phyloP scores from a whole-genome alignment of 163 green algal species.

The Scenedesmus sp. region DNA sequence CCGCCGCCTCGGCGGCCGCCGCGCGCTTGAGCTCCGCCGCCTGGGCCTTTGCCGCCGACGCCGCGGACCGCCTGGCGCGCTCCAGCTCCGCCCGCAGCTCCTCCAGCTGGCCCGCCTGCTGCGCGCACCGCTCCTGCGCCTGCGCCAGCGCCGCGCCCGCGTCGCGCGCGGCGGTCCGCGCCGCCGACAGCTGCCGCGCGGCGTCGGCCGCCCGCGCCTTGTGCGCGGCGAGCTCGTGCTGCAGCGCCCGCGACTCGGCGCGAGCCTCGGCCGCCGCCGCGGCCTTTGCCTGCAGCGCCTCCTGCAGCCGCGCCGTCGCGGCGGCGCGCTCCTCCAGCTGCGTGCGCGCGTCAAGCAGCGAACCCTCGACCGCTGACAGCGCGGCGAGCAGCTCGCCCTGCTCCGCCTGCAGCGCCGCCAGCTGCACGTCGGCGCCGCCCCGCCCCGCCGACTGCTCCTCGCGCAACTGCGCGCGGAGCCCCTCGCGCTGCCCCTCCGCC shows the following conservation, averaged over 20 bases:
- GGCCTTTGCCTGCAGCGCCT: not conserved
- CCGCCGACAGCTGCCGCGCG: constrained; percentile 34
- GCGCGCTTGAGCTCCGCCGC: constrained; percentile 11
- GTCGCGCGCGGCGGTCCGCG: constrained; percentile 7
- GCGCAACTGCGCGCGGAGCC: not conserved
- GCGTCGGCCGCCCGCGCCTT: constrained; percentile 11
- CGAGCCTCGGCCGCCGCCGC: not conserved
- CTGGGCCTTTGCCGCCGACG: constrained; percentile 18
- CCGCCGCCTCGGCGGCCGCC: constrained; percentile 23
- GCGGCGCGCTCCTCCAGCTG: not conserved
- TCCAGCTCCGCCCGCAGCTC: constrained; percentile 20
- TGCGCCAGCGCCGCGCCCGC: not conserved
- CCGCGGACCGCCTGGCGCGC: not conserved
- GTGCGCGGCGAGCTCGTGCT: constrained; percentile 9
- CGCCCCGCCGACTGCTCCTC: not conserved
- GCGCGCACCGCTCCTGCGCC: not conserved
- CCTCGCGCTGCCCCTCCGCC: too few relatives aligned
- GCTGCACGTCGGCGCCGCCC: not conserved
- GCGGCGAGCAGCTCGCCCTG: constrained; percentile 23
- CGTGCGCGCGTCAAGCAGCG: not conserved
- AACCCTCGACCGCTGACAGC: not conserved
- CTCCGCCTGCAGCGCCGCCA: constrained; percentile 3
- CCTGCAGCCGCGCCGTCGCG: not conserved
- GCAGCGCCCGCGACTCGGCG: constrained; percentile 17
- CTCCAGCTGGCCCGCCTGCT: not conserved